Conservation (phyloP, 768 basidiomycete genomes). For the Dioszegia crocea region DNA sequence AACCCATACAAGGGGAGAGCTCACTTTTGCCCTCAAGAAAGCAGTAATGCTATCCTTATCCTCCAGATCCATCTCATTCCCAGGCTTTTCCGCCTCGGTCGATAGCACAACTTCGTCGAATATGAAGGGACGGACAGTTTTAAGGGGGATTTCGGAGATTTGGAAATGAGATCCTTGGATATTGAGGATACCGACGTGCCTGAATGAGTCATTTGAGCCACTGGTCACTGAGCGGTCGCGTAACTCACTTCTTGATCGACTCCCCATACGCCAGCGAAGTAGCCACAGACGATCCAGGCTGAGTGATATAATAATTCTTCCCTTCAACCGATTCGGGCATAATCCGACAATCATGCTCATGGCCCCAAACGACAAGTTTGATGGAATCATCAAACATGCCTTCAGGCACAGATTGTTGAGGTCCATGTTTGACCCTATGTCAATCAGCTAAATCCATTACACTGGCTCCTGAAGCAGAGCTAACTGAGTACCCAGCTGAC, state of each 20-base stretch:
- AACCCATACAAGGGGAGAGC: conserved; percentile 1
- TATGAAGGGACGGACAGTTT: conserved; percentile 91
- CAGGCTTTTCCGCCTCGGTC: conserved; percentile 74
- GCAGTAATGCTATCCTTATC: conserved; percentile 80
- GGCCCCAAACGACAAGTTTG: conserved; percentile 94
- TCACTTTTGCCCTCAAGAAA: conserved; percentile 68
- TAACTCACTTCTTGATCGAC: conserved; percentile 73
- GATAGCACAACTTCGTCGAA: conserved; percentile 71
- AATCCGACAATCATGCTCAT: conserved; percentile 96
- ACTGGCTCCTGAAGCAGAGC: background rate
- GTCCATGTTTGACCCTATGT: conserved; percentile 82
- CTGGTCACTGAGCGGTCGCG: no score
- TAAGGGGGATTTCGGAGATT: conserved; percentile 76
- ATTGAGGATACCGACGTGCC: conserved; percentile 84
- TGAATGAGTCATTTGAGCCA: no score
- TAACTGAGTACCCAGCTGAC: conserved; percentile 18
- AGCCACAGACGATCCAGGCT: conserved; percentile 92
- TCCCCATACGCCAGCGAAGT: conserved; percentile 93
- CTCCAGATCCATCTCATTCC: conserved; percentile 60
- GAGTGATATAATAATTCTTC: conserved; percentile 83
- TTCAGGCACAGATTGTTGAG: conserved; percentile 90
- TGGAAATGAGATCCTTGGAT: conserved; percentile 85
- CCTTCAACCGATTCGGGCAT: conserved; percentile 85
- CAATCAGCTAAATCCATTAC: background rate
- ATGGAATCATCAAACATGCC: conserved; percentile 95